These are phyloP conservation scores for Leptoxyphium fumago DNA, from an alignment of 2,329 filamentous ascomycete genomes.

Conservation along the genomic window DNA sequence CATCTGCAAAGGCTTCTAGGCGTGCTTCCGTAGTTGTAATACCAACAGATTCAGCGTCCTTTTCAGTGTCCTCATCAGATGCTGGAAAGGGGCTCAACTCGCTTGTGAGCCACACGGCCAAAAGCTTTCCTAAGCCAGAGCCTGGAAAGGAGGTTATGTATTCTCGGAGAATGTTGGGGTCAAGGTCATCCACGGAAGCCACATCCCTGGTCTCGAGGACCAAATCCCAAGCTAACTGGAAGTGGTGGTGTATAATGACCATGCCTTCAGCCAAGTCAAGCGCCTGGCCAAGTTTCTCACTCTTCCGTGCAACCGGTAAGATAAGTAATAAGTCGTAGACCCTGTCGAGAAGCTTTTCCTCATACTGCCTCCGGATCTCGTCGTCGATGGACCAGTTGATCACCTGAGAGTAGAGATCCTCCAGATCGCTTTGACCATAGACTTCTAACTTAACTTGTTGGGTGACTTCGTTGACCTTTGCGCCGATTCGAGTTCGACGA, in stretches of 20 bases:
- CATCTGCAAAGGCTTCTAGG: conserved; percentile 59
- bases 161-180: conserved; percentile 60
- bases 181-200: conserved; percentile 59
- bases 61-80: conserved; percentile 29
- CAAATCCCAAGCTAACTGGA: conserved; percentile 79
- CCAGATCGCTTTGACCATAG: conserved; percentile 59
- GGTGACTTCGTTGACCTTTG: conserved; percentile 69
- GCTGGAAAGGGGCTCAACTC: conserved; percentile 76
- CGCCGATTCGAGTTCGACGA: conserved; percentile 73
- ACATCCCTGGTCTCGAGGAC: conserved; percentile 78
- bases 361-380: conserved; percentile 65
- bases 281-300: conserved; percentile 55
- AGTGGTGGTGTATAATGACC: conserved; percentile 91
- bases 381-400: conserved; percentile 89
- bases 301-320: conserved; percentile 52
- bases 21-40: conserved; percentile 60
- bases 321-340: conserved; percentile 65
- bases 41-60: conserved; percentile 40
- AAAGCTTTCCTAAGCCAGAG: conserved; percentile 64
- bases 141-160: conserved; percentile 77
- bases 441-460: conserved; percentile 79
- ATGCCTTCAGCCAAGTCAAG: conserved; percentile 72
- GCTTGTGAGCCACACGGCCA: conserved; percentile 71
- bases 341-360: conserved; percentile 76
- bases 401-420: conserved; percentile 63